Percentiles rank a stretch among this genome's conserved stretches.
Conservation (phyloP, 225 moss, liverwort and hornwort genomes). For the Marchantia polymorpha region DNA sequence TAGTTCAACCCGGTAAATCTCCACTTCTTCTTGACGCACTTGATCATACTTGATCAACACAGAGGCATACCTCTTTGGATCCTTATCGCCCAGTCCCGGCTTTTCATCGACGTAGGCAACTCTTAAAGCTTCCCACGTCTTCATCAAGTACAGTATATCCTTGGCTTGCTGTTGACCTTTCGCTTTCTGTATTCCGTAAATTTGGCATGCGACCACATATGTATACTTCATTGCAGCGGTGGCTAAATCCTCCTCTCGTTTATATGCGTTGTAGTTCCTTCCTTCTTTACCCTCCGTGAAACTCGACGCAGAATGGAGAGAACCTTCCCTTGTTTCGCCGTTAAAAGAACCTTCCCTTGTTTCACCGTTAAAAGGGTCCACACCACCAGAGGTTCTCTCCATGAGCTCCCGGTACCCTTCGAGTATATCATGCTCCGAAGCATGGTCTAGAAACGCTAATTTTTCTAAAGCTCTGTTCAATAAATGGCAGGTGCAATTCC, state of each 20-base stretch:
- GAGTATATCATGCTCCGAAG: conserved; percentile 49
- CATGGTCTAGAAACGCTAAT: conserved; percentile 79
- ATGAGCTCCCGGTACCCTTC: conserved; percentile 73
- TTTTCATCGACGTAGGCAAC: conserved; percentile 92
- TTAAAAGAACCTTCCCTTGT: conserved; percentile 37
- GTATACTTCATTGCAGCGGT: conserved; percentile 93
- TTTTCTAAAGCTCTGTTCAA: conserved; percentile 75
- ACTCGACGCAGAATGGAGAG: conserved; percentile 29
- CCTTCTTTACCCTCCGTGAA: conserved; percentile 27
- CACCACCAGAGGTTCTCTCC: conserved; percentile 59
- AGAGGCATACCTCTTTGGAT: conserved; percentile 46
- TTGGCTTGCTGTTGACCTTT: conserved; percentile 51
- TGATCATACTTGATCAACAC: conserved; percentile 87
- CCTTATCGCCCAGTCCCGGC: conserved; percentile 10
- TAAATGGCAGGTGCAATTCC: not conserved
- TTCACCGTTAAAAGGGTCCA: conserved; percentile 39
- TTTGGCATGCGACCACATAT: conserved; percentile 91
- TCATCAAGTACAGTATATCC: conserved; percentile 73
- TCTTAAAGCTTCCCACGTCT: conserved; percentile 70
- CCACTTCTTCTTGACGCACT: conserved; percentile 52
- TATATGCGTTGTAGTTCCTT: conserved; percentile 30
- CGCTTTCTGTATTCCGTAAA: conserved; percentile 79
- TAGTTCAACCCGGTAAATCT: conserved; percentile 78
- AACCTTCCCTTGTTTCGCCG: conserved; percentile 40
- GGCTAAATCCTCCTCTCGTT: conserved; percentile 55